Base-by-base conservation (phyloP, 768 basidiomycete species). In the Sarcodon sp. region DNA sequence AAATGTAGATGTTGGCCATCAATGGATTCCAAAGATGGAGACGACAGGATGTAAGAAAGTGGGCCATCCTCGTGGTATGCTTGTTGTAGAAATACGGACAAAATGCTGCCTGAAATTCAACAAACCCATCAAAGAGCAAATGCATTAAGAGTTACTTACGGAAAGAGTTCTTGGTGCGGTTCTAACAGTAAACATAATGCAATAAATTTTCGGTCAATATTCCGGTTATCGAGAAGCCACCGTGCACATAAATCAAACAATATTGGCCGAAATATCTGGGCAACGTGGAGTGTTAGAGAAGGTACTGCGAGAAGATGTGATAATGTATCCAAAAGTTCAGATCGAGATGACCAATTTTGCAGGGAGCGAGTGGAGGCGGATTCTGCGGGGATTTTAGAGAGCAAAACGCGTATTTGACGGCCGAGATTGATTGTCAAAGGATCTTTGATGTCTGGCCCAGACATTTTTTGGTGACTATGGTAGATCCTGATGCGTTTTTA, bases 171-270 rank as follows among this genome's bases (percentile, higher is more conserved):
- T 57, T 78, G 74, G 53, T 86, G 80, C 33, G 73, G 67, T 66
- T 84, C 80, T 27, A 87, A 56, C 47, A 88, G 64, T 50, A 75
- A 62, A 55, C 72, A 78, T n/a, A 85, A 64, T 3, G 81, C 80
- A 43, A 72, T 65, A 43, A 80, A 63, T 55, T 75, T 71, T 35
- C 75, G 71, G 47, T 77, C 72, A 18, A 67, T 54, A 50, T 70
- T 64, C 37, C 72, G 63, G 35, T 69, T 56, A 15, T 69, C 65
- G n/a, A 81, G 67, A 37, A 93, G 59, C 90, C 89, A 96, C 56
- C 86, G 65, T 3, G 85, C 85, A 56, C 81, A 82, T 21, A 98
- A 65, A 61, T 94, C 87, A 27, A 84, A 56, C 35, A 90, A 61
- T 46, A 97, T 63, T 3, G 93, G 92, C 51, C 84, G 68, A 64